Evolutionary conservation across 2,329 filamentous ascomycete genomes (phyloP).

Genomic region (Trichophyton rubrum): DNA sequence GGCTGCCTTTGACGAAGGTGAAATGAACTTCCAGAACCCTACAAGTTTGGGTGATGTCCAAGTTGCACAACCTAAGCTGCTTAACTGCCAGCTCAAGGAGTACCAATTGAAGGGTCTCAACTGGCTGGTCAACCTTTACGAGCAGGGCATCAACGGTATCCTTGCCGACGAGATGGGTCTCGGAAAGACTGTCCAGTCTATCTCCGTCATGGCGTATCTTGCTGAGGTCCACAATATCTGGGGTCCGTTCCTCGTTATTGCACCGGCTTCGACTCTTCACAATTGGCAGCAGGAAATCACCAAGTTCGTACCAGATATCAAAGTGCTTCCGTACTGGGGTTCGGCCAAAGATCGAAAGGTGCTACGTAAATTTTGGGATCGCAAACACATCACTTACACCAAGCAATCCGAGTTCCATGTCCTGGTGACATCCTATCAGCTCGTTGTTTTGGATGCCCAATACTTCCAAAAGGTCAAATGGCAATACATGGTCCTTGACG

Average conservation of each 20-base stretch:
- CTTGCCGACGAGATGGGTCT: slow-evolving; percentile 99
- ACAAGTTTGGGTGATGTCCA: slow-evolving; percentile 88
- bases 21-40: slow-evolving; percentile 99
- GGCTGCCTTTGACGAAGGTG: slow-evolving; percentile 76
- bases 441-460: slow-evolving; percentile 87
- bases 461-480: slow-evolving; percentile 40
- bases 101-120: slow-evolving; percentile 99
- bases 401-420: slow-evolving; percentile 93
- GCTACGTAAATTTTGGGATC: slow-evolving; percentile 96
- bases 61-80: slow-evolving; percentile 84
- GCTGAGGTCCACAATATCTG: slow-evolving; percentile 97
- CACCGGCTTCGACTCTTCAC: slow-evolving; percentile 51
- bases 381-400: slow-evolving; percentile 91
- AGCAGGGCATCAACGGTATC: slow-evolving; percentile 96
- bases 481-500: slow-evolving; percentile 89
- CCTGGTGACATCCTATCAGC: slow-evolving; percentile 89
- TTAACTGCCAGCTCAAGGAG: slow-evolving; percentile 90
- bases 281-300: slow-evolving; percentile 99
- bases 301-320: slow-evolving; percentile 86
- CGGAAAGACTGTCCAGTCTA: slow-evolving; percentile 96
- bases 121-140: slow-evolving; percentile 97
- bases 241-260: slow-evolving; percentile 81
- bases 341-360: slow-evolving; percentile 89
- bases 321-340: slow-evolving; percentile 96
- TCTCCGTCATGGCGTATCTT: slow-evolving; percentile 97